These are phyloP conservation scores for Persicaria maculosa DNA, from an alignment of 148 eudicot genomes.

Conservation along the genomic window DNA sequence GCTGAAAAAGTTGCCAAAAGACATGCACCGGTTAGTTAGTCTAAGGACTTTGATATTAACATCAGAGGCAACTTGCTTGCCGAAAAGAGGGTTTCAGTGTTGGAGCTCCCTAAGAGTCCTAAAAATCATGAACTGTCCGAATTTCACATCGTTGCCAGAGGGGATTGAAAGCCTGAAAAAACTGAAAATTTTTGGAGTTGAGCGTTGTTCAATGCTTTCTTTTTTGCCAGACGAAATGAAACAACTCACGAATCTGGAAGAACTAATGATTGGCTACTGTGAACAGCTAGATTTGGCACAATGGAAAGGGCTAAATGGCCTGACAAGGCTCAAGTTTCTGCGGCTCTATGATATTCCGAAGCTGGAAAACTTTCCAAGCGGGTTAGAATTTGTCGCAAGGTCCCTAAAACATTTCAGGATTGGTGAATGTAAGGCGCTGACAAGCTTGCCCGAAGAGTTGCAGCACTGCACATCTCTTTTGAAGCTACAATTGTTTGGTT, in stretches of 20 bases:
- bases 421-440: constrained; percentile 20
- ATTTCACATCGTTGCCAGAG: constrained; percentile 23
- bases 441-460: constrained; percentile 28
- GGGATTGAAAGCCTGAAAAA: constrained; percentile 20
- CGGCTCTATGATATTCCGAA: constrained; percentile 23
- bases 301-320: constrained; percentile 30
- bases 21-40: constrained; percentile 21
- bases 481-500: constrained; percentile 27
- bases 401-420: constrained; percentile 28
- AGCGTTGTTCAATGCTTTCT: constrained; percentile 27
- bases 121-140: constrained; percentile 20
- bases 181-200: constrained; percentile 24
- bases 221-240: constrained; percentile 29
- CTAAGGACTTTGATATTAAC: constrained; percentile 30
- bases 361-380: constrained; percentile 23
- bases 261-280: constrained; percentile 34
- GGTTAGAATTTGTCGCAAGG: constrained; percentile 21
- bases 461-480: constrained; percentile 22
- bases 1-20: constrained; percentile 30
- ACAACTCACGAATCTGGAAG: constrained; percentile 26
- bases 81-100: constrained; percentile 8
- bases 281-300: constrained; percentile 27
- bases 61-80: constrained; percentile 17
- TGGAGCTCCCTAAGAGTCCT: constrained; percentile 22
- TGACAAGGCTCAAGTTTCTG: constrained; percentile 21